These are phyloP conservation scores for Yamadazyma sp. DNA, from an alignment of 805 yeast genomes.

Conservation along the genomic window DNA sequence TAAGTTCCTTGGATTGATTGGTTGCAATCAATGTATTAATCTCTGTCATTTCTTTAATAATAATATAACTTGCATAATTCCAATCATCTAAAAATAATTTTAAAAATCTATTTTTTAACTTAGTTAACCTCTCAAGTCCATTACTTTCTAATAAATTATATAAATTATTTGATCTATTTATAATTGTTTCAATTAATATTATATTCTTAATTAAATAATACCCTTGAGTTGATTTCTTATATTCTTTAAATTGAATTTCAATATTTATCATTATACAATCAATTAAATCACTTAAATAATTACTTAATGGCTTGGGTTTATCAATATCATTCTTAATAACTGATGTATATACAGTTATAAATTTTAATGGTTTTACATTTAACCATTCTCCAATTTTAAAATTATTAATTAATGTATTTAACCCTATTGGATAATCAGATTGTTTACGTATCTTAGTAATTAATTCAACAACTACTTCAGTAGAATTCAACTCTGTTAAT, in stretches of 20 bases:
- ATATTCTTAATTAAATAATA: constrained; percentile 68
- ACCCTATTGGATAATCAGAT: constrained; percentile 57
- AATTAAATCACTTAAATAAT: constrained; percentile 72
- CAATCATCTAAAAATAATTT: constrained; percentile 73
- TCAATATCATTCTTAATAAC: constrained; percentile 37
- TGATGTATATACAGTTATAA: constrained; percentile 44
- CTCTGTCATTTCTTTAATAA: constrained; percentile 74
- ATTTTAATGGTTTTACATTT: constrained; percentile 53
- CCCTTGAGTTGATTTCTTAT: constrained; percentile 55
- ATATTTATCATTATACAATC: constrained; percentile 68
- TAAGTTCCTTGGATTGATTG: constrained; percentile 15
- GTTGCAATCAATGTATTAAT: constrained; percentile 49
- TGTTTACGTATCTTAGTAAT: constrained; percentile 65
- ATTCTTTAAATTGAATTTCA: constrained; percentile 54
- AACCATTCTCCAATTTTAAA: constrained; percentile 68
- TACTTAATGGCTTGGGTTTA: constrained; percentile 33
- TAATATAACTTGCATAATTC: constrained; percentile 71
- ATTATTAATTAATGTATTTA: constrained; percentile 45
- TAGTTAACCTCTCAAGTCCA: constrained; percentile 63
- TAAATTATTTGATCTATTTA: constrained; percentile 54
- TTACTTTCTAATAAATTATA: constrained; percentile 51
- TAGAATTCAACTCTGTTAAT: constrained; percentile 64
- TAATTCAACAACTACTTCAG: constrained; percentile 69
- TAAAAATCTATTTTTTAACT: constrained; percentile 69
- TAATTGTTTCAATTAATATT: constrained; percentile 69